These are phyloP conservation scores for Casuarina equisetifolia DNA, from an alignment of 306 rosid species.

Conservation along the genomic window DNA sequence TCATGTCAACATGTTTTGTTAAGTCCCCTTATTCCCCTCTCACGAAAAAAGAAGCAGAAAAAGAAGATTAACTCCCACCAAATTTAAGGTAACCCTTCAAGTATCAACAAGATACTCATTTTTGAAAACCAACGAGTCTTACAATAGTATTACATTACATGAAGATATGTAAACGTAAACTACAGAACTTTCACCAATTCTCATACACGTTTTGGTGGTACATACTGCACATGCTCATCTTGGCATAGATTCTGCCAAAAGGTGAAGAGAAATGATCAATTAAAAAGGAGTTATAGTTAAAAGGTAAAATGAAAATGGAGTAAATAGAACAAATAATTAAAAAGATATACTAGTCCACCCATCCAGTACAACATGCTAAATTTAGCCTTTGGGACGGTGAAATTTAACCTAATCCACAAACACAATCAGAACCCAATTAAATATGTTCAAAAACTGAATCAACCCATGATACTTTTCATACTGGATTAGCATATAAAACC, in stretches of 20 bases:
- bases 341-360: not conserved
- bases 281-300: not conserved
- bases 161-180: not conserved
- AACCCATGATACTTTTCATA: not conserved
- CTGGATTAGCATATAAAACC: too few relatives aligned
- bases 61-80: too few relatives aligned
- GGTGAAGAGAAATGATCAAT: not conserved
- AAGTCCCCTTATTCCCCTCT: too few relatives aligned
- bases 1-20: not conserved
- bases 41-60: too few relatives aligned
- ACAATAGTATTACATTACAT: not conserved
- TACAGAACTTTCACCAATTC: not conserved
- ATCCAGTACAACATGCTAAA: not conserved
- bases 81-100: not conserved
- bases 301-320: not conserved
- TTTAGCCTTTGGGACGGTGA: not conserved
- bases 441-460: not conserved
- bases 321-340: not conserved
- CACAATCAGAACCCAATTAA: not conserved
- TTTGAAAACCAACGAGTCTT: not conserved
- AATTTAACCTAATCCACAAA: not conserved
- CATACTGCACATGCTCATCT: constrained; percentile 73
- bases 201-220: constrained; percentile 68
- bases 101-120: not conserved
- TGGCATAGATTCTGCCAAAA: constrained; percentile 67